Base-by-base conservation (phyloP, 2,329 filamentous ascomycete genomes). In the Parastagonospora nodorum region DNA sequence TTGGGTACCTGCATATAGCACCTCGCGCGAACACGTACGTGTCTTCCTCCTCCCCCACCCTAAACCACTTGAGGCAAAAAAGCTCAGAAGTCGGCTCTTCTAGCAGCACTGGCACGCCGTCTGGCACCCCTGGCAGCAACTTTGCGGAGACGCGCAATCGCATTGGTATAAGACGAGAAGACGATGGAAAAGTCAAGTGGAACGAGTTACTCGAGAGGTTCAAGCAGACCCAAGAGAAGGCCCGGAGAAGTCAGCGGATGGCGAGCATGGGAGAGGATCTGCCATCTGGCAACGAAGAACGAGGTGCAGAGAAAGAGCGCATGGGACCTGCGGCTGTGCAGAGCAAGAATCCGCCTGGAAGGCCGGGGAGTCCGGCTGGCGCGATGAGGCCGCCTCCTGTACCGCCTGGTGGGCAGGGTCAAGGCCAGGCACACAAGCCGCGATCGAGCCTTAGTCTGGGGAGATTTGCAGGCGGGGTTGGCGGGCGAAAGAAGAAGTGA, bases 151-250 rank as follows among this genome's bases (percentile, higher is more conserved):
- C 45, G 15, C 31, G 45, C 8, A 48, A 48, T 31, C 45, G 45
- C 27, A 36, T 48, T 40, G 44, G 63, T 8, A 81, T 97, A 81
- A 97, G 84, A 85, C 84, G 92, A 48, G 90, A 95, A 58, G 92
- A 97, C 48, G 92, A 97, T 48, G 85, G 84, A 46, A 87, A 85
- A 30, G 96, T 99, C 62, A 88, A 89, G 48, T 99, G 94, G 94
- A 85, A 84, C 2, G 94, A 99, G 63, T 81, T 99, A 31, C 82
- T 99, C 5, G 94, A 99, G 58, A 96, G 97, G 69, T 99, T 99
- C 76, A 89, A 90, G 60, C 85, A 82, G 45, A 93, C 95, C 1
- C 94, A 99, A 68, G 94, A 99, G 61, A 86, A 85, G 53, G 89
- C 92, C 5, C 84, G 92, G 47, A 82, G 91, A 45, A 80, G 84